A percentile compares a stretch with the other conserved stretches of the same genome.
Evolutionary conservation across 176 grass and related monocot genomes (phyloP).

Genomic region (Juncus effusus): DNA sequence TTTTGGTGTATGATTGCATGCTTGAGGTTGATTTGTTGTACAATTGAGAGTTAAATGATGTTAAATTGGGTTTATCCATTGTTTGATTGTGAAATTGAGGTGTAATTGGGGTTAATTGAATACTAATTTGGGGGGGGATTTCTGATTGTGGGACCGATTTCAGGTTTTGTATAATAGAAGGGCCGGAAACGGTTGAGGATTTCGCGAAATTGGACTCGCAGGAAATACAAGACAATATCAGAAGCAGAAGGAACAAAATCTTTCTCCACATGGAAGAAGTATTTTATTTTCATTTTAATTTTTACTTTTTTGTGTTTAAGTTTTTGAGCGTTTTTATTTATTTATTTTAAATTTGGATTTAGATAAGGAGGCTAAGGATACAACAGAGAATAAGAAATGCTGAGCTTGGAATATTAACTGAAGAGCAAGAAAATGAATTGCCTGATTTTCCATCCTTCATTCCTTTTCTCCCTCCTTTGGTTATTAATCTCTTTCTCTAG

Average conservation of each 20-base stretch:
- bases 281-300: slow-evolving; percentile 25
- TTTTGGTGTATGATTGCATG: too few relatives aligned
- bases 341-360: neutral
- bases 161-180: slow-evolving; percentile 99
- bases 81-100: neutral
- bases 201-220: slow-evolving; percentile 89
- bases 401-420: slow-evolving; percentile 80
- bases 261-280: slow-evolving; percentile 99
- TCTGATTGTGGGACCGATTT: neutral
- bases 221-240: slow-evolving; percentile 95
- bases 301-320: slow-evolving; percentile 11
- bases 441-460: slow-evolving; percentile 99
- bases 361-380: slow-evolving; percentile 98
- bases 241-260: slow-evolving; percentile 95
- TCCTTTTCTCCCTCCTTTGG: slow-evolving; percentile 91
- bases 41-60: neutral
- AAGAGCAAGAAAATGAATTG: slow-evolving; percentile 70
- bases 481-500: slow-evolving; percentile 19
- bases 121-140: too few relatives aligned
- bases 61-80: neutral
- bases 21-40: neutral
- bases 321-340: neutral
- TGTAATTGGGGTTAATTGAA: too few relatives aligned
- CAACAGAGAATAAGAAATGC: slow-evolving; percentile 97
- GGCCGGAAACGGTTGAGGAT: slow-evolving; percentile 95